Evolutionary conservation across 176 grass and related monocot species (phyloP), one percentile per base, ranked within the genome.

Genomic region (Carex pumila): DNA sequence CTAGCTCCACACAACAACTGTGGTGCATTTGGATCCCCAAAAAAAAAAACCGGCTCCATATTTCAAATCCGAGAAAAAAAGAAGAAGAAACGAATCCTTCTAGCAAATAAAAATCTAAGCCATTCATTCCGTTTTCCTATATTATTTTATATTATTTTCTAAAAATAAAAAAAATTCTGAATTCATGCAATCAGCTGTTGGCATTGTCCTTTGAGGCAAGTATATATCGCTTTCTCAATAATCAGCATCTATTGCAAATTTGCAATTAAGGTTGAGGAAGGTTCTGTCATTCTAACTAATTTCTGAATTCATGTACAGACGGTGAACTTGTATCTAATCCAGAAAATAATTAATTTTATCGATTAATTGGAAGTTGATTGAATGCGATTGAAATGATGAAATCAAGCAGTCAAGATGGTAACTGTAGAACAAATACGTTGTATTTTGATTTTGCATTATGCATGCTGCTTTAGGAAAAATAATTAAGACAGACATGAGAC

Each of bases 181-280:
- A n/a, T 18, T 39, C 47, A 76, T 55, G 9, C 22, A 76, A 76
- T 55, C 22, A 54, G 72, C 72, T 76, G 54, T 55, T 77, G 49
- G 72, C 70, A 50, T 7, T 77, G 72, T 76, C 72, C 49, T 76
- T 53, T 49, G 21, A 49, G 0, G 67, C 65, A 31, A 17, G 7
- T 49, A 10, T 77, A 14, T 49, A 32, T 77, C 47, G 72, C 72
- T 77, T 77, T 77, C 49, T 77, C 52, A 78, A 78, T 30, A 54
- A 75, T 75, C 12, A 54, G 15, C 53, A 30, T 75, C 71, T 54
- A 30, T 75, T 70, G 34, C 71, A 53, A 75, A 53, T 75, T 75
- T 70, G 34, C 71, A 53, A 75, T 75, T 75, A 75, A 53, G 21
- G 71, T 53, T 30, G 31, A 31, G 47, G 47, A 25, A 75, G 21